Conservation (phyloP, 371 early-diverging fungal species). For the Blakeslea trispora region DNA sequence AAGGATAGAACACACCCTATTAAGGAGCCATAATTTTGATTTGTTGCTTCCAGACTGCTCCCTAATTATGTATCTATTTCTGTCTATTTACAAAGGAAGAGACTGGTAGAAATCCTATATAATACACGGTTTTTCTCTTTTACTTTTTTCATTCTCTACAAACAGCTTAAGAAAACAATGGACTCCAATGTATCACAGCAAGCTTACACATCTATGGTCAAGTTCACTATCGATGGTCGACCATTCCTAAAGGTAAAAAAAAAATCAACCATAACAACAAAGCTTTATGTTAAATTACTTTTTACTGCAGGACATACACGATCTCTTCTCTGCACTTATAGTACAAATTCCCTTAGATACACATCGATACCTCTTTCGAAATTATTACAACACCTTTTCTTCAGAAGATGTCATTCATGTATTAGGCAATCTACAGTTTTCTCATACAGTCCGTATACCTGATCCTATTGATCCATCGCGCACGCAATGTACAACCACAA, state of each 20-base stretch:
- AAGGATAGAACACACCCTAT: conserved; percentile 7
- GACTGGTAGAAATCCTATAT: too few relatives aligned
- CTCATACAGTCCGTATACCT: conserved; percentile 53
- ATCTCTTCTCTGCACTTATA: conserved; percentile 64
- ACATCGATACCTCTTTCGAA: conserved; percentile 57
- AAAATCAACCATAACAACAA: neutral
- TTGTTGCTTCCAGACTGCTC: neutral
- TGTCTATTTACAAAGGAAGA: neutral
- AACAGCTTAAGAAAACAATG: conserved; percentile 19
- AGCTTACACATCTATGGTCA: conserved; percentile 54
- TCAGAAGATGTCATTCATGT: conserved; percentile 63
- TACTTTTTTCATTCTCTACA: neutral
- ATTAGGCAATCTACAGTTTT: conserved; percentile 54
- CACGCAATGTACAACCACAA: conserved; percentile 54
- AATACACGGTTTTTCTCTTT: neutral
- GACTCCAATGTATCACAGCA: conserved; percentile 41
- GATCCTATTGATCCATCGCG: conserved; percentile 64
- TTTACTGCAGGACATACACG: conserved; percentile 57
- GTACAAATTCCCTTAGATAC: conserved; percentile 58
- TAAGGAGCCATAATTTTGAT: conserved; percentile 5
- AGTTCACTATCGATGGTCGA: conserved; percentile 50
- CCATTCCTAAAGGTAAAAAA: conserved; percentile 45
- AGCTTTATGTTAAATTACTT: neutral
- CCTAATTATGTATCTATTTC: conserved; percentile 3
- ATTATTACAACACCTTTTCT: conserved; percentile 59